Percentiles rank a stretch among this genome's conserved stretches.
phyloP scores from a whole-genome alignment of 2,329 filamentous ascomycete genomes.

The Camptophora hylomeconis region DNA sequence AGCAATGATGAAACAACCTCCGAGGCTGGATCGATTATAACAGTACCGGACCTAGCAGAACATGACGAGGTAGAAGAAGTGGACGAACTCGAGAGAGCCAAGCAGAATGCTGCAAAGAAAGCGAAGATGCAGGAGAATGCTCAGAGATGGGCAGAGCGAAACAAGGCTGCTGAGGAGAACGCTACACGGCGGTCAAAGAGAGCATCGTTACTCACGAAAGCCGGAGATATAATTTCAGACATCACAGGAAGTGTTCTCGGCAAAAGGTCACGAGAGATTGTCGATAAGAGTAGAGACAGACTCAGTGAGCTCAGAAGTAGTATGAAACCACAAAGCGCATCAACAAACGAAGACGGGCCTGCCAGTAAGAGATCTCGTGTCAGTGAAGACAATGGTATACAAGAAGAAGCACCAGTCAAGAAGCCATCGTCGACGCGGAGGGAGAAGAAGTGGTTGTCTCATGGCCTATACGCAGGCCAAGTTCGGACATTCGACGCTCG shows the following conservation, averaged over 20 bases:
- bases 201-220: constrained; percentile 28
- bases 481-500: constrained; percentile 33
- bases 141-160: constrained; percentile 12
- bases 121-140: constrained; percentile 17
- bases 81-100: constrained; percentile 21
- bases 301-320: constrained; percentile 46
- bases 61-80: constrained; percentile 19
- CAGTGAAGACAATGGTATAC: background rate
- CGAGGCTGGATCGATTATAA: constrained; percentile 3
- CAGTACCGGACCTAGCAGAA: constrained; percentile 12
- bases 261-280: constrained; percentile 46
- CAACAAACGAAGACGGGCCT: constrained; percentile 18
- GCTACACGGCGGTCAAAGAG: constrained; percentile 30
- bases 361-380: constrained; percentile 30
- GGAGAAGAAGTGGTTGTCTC: constrained; percentile 63
- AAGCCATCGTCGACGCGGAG: constrained; percentile 17
- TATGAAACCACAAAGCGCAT: constrained; percentile 39
- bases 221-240: constrained; percentile 30
- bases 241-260: constrained; percentile 39
- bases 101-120: constrained; percentile 19
- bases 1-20: constrained; percentile 3
- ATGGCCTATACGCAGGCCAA: constrained; percentile 82
- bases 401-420: background rate
- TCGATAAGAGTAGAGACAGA: constrained; percentile 36
- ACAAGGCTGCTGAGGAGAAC: constrained; percentile 19